These are phyloP conservation scores for Ceriops tagal DNA, from an alignment of 345 rosid genomes.

Conservation along the genomic window DNA sequence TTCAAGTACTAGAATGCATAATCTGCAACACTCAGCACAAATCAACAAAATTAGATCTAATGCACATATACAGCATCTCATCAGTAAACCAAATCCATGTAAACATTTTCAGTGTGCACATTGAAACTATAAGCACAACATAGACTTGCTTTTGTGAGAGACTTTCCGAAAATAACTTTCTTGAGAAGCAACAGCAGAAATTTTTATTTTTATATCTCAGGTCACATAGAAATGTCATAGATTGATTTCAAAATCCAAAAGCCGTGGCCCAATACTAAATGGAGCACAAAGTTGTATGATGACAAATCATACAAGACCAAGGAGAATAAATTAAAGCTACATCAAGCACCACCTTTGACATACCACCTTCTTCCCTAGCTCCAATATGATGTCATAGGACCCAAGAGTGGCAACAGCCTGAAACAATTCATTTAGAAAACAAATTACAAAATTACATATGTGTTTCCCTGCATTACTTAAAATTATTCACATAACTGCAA, in stretches of 20 bases:
- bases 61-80: no score
- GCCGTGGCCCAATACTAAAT: no score
- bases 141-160: background rate
- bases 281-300: background rate
- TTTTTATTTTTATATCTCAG: background rate
- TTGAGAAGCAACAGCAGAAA: background rate
- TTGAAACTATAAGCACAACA: background rate
- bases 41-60: no score
- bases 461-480: background rate
- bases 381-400: conserved; percentile 81
- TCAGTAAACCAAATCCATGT: no score
- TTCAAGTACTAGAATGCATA: no score
- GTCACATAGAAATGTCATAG: background rate
- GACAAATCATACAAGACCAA: background rate
- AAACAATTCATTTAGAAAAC: conserved; percentile 6
- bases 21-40: no score
- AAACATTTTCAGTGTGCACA: background rate
- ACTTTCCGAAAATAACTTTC: background rate
- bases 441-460: background rate
- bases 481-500: background rate
- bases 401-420: conserved; percentile 88
- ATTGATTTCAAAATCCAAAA: no score
- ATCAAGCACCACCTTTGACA: conserved; percentile 83
- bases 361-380: conserved; percentile 85
- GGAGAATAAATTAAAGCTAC: background rate